Evolutionary conservation across 2,329 filamentous ascomycete genomes (phyloP).

Genomic region (Penicillium crustosum): DNA sequence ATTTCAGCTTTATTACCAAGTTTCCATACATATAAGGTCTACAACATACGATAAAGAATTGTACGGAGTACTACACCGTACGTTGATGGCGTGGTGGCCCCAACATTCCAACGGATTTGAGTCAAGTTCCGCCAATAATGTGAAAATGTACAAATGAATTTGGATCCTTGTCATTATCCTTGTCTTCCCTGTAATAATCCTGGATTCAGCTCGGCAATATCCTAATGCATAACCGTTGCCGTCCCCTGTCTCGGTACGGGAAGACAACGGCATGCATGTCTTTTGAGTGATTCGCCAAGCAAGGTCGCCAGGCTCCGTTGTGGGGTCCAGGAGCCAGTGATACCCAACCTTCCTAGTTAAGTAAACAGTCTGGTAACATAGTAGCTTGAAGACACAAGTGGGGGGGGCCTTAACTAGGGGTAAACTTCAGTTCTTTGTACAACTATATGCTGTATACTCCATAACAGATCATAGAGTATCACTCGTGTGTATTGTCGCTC

Average conservation of each 20-base stretch:
- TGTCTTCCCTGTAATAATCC: not conserved
- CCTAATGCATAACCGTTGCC: slow-evolving; percentile 9
- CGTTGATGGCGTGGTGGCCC: not conserved
- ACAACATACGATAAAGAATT: not conserved
- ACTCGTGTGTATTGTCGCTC: not conserved
- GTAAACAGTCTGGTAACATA: not conserved
- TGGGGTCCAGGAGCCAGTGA: not conserved
- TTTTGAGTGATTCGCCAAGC: not conserved
- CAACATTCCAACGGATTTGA: not conserved
- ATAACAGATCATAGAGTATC: not conserved
- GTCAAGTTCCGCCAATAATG: not conserved
- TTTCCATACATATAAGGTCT: not conserved
- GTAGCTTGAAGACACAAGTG: not conserved
- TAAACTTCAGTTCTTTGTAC: not conserved
- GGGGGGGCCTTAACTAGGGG: not conserved
- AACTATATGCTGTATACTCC: not conserved
- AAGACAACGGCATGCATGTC: not conserved
- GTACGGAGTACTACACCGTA: not conserved
- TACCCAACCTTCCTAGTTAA: slow-evolving; percentile 1
- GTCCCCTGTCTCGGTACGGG: not conserved
- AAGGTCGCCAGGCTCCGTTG: not conserved
- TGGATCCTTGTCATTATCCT: not conserved
- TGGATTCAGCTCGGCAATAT: not conserved
- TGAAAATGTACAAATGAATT: not conserved
- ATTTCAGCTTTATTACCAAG: not conserved